Percentiles rank a stretch among this genome's conserved stretches.
phyloP scores from a whole-genome alignment of 495 filamentous ascomycete species.

The Talaromyces borbonicus region DNA sequence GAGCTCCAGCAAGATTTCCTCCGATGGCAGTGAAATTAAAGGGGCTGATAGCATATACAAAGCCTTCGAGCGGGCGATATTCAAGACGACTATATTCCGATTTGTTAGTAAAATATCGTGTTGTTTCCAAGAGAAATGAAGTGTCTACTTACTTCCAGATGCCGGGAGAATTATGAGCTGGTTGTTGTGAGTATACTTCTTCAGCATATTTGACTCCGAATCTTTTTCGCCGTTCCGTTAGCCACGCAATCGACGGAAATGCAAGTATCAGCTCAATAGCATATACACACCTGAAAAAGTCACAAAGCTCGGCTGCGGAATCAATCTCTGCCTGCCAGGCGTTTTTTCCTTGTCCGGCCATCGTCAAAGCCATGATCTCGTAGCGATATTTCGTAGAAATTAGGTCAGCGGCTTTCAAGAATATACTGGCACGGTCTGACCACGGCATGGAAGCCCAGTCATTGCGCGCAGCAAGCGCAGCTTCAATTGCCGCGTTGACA shows the following conservation, averaged over 20 bases:
- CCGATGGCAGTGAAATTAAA: constrained; percentile 90
- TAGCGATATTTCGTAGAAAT: constrained; percentile 84
- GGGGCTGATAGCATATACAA: constrained; percentile 76
- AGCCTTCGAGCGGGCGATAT: constrained; percentile 75
- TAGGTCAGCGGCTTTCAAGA: constrained; percentile 88
- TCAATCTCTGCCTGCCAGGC: constrained; percentile 97
- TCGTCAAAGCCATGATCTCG: constrained; percentile 86
- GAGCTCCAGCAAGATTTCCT: constrained; percentile 65
- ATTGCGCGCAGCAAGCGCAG: constrained; percentile 71
- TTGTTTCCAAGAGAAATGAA: no score
- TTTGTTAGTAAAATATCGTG: not conserved
- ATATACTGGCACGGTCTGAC: constrained; percentile 79
- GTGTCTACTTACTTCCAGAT: constrained; percentile 71
- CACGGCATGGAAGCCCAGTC: constrained; percentile 79
- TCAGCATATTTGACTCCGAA: constrained; percentile 87
- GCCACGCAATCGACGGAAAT: not conserved
- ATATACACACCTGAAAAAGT: constrained; percentile 58
- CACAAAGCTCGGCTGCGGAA: constrained; percentile 79
- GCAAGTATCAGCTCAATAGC: not conserved
- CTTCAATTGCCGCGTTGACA: constrained; percentile 64
- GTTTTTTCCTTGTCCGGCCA: constrained; percentile 95
- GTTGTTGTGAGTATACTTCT: constrained; percentile 78
- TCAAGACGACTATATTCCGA: constrained; percentile 47
- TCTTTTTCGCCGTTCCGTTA: constrained; percentile 16
- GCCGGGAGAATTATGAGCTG: constrained; percentile 61